Percentiles rank a stretch among this genome's conserved stretches.
Evolutionary conservation across 108 stramenopile species (phyloP).

Genomic region (Skeletonema menzelii): DNA sequence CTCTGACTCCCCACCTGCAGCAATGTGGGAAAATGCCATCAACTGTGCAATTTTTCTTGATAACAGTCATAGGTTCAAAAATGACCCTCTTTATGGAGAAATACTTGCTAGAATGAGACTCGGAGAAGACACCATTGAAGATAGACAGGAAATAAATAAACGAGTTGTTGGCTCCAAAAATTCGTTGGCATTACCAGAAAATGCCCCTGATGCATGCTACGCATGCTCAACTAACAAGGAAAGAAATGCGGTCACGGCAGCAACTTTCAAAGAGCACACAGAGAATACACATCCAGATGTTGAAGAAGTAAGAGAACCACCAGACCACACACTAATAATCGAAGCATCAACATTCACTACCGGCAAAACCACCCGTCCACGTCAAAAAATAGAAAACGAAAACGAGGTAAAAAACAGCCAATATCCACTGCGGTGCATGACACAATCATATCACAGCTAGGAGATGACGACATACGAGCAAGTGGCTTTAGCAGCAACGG

Average conservation of each 20-base stretch:
- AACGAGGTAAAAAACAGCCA: too few relatives aligned
- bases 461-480: too few relatives aligned
- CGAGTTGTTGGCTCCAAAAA: not conserved
- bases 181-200: not conserved
- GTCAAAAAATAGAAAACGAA: too few relatives aligned
- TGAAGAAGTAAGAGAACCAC: not conserved
- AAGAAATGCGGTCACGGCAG: constrained; percentile 16
- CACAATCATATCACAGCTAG: too few relatives aligned
- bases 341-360: too few relatives aligned
- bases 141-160: not conserved
- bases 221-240: constrained; percentile 27
- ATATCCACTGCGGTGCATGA: too few relatives aligned
- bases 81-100: constrained; percentile 7
- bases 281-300: constrained; percentile 6
- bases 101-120: constrained; percentile 2
- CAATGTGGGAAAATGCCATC: not conserved
- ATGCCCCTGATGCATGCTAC: not conserved
- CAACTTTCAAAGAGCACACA: constrained; percentile 12
- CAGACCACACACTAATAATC: not conserved
- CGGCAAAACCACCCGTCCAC: too few relatives aligned
- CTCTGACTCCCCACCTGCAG: not conserved
- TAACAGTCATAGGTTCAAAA: constrained; percentile 4
- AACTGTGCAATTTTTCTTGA: not conserved
- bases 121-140: not conserved
- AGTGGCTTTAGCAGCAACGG: too few relatives aligned